A percentile compares a stretch with the other conserved stretches of the same genome.
These are phyloP conservation scores for Fusarium cicatricum DNA, from an alignment of 2,329 filamentous ascomycete species.

Conservation along the genomic window DNA sequence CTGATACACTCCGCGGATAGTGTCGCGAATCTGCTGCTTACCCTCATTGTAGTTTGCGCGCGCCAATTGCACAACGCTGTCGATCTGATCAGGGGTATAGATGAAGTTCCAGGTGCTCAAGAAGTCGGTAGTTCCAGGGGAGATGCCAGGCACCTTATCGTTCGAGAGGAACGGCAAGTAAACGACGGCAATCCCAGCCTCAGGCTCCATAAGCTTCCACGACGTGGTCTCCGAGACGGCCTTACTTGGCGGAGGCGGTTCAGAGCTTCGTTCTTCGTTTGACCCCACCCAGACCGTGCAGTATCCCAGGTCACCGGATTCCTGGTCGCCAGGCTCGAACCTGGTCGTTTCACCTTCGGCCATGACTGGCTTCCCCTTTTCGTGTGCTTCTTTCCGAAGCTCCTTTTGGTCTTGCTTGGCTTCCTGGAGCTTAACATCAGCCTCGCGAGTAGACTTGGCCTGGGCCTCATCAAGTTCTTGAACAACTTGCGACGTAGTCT, in stretches of 20 bases:
- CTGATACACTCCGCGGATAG: constrained; percentile 90
- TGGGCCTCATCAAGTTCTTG: constrained; percentile 73
- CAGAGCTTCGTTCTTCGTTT: constrained; percentile 72
- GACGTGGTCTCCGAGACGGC: constrained; percentile 69
- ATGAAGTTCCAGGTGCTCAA: constrained; percentile 98
- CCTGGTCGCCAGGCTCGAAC: constrained; percentile 53
- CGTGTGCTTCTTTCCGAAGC: constrained; percentile 37
- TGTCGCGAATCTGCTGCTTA: constrained; percentile 76
- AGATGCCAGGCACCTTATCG: constrained; percentile 78
- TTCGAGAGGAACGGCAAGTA: constrained; percentile 93
- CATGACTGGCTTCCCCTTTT: constrained; percentile 36
- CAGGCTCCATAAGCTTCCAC: constrained; percentile 72
- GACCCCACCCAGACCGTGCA: constrained; percentile 96
- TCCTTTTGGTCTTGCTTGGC: constrained; percentile 61
- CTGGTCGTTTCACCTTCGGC: constrained; percentile 45
- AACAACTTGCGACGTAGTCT: constrained; percentile 66
- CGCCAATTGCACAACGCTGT: constrained; percentile 82
- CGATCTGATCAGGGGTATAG: constrained; percentile 90
- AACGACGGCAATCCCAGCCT: constrained; percentile 86
- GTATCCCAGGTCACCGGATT: constrained; percentile 76
- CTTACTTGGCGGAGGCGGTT: constrained; percentile 61
- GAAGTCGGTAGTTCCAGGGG: constrained; percentile 84
- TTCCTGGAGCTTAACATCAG: constrained; percentile 68
- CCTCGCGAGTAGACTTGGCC: constrained; percentile 65
- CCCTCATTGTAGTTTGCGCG: constrained; percentile 88